Percentiles rank a stretch among this genome's conserved stretches.
These are phyloP conservation scores for Crithidia thermophila DNA, from an alignment of 208 protist species.

Conservation along the genomic window DNA sequence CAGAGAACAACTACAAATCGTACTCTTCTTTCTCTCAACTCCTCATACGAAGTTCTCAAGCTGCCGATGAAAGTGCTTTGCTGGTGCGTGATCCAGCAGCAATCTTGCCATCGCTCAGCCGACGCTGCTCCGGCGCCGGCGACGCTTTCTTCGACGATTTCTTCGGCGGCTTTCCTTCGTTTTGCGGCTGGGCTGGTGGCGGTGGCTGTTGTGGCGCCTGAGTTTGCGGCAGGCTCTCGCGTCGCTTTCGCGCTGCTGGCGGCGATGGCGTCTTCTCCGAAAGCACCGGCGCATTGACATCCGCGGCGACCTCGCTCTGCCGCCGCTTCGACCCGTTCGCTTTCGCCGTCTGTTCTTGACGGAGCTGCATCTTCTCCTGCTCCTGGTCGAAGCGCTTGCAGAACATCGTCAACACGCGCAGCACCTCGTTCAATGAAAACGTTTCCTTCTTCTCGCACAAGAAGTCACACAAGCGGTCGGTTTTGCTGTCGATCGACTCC, in stretches of 20 bases:
- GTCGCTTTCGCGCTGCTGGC: background rate
- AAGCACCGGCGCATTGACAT: no score
- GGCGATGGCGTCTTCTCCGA: no score
- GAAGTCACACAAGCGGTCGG: constrained; percentile 50
- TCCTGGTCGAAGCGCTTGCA: constrained; percentile 65
- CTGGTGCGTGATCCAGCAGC: background rate
- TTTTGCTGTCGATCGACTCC: constrained; percentile 45
- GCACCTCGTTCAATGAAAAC: constrained; percentile 58
- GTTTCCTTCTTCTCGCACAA: constrained; percentile 56
- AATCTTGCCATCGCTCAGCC: background rate
- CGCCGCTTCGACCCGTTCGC: constrained; percentile 1
- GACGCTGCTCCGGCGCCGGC: background rate
- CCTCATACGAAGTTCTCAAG: background rate
- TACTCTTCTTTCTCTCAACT: no score
- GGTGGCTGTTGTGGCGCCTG: background rate
- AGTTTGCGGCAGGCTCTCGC: background rate
- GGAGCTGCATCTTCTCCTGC: constrained; percentile 32
- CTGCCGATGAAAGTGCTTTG: background rate
- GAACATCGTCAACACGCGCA: constrained; percentile 60
- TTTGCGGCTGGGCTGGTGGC: background rate
- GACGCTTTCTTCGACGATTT: no score
- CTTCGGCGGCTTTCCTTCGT: background rate
- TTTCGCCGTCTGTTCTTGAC: constrained; percentile 7
- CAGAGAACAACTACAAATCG: background rate
- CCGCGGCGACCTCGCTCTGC: background rate